phyloP scores from a whole-genome alignment of 768 basidiomycete species.

The Serendipita indica region DNA sequence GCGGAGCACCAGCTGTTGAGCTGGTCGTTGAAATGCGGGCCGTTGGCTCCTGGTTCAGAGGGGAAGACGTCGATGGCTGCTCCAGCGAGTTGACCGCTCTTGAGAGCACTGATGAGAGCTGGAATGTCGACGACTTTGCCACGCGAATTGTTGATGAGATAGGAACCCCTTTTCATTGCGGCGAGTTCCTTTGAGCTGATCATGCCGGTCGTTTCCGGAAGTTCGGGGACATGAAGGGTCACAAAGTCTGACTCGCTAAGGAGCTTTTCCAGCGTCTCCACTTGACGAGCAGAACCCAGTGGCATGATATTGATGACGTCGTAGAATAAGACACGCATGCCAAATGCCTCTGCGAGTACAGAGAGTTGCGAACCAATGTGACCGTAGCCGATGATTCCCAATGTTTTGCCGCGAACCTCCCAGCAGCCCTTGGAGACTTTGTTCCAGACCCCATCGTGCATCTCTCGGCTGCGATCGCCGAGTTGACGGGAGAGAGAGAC shows the following conservation, averaged over 20 bases:
- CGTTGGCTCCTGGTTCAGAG: constrained; percentile 82
- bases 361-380: constrained; percentile 97
- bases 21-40: constrained; percentile 74
- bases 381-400: constrained; percentile 96
- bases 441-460: constrained; percentile 89
- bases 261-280: constrained; percentile 61
- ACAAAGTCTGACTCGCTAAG: constrained; percentile 80
- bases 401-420: constrained; percentile 94
- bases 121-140: constrained; percentile 93
- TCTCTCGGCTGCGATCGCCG: constrained; percentile 73
- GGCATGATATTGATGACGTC: constrained; percentile 97
- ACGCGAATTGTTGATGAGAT: constrained; percentile 96
- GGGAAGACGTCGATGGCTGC: constrained; percentile 94
- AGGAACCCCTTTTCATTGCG: constrained; percentile 90
- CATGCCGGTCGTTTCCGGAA: constrained; percentile 91
- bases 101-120: constrained; percentile 64
- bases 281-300: constrained; percentile 81
- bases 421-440: constrained; percentile 97
- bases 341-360: constrained; percentile 91
- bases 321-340: constrained; percentile 89
- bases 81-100: constrained; percentile 79
- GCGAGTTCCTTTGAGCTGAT: constrained; percentile 61
- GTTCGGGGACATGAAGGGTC: constrained; percentile 91
- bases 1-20: constrained; percentile 72
- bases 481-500: constrained; percentile 90